phyloP scores from a whole-genome alignment of 805 yeast genomes.

The Yarrowia sp. region DNA sequence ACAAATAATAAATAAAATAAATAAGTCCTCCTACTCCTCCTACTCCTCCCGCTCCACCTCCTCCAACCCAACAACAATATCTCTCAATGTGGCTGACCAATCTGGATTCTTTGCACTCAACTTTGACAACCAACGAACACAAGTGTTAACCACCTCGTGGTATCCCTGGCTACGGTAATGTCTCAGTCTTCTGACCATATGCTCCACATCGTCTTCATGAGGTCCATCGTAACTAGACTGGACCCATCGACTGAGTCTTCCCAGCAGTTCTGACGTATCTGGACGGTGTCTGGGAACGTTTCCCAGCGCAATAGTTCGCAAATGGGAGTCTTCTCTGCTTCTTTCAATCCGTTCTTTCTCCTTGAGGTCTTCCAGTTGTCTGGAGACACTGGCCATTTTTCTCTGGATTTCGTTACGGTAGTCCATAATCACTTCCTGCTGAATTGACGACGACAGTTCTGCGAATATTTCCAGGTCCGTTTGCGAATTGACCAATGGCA shows the following conservation, averaged over 20 bases:
- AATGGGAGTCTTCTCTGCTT: neutral
- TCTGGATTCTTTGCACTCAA: neutral
- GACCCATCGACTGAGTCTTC: neutral
- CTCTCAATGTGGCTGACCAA: neutral
- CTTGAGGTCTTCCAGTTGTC: conserved; percentile 6
- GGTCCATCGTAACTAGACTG: neutral
- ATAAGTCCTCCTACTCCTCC: neutral
- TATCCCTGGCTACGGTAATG: neutral
- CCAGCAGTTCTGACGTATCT: neutral
- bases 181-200: neutral
- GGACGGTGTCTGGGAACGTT: neutral
- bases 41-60: neutral
- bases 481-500: conserved; percentile 29
- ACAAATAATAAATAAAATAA: conserved; percentile 9
- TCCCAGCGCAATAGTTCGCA: neutral
- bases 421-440: conserved; percentile 18
- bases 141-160: conserved; percentile 5
- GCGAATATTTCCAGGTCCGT: conserved; percentile 64
- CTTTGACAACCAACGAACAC: neutral
- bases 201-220: neutral
- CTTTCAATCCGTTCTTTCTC: conserved; percentile 10
- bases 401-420: conserved; percentile 47
- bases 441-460: conserved; percentile 49
- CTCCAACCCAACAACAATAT: neutral
- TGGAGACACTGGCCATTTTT: conserved; percentile 45